Evolutionary conservation across 495 filamentous ascomycete species (phyloP), one percentile per base, ranked within the genome.

Genomic region (Lasiosphaeria hispida): DNA sequence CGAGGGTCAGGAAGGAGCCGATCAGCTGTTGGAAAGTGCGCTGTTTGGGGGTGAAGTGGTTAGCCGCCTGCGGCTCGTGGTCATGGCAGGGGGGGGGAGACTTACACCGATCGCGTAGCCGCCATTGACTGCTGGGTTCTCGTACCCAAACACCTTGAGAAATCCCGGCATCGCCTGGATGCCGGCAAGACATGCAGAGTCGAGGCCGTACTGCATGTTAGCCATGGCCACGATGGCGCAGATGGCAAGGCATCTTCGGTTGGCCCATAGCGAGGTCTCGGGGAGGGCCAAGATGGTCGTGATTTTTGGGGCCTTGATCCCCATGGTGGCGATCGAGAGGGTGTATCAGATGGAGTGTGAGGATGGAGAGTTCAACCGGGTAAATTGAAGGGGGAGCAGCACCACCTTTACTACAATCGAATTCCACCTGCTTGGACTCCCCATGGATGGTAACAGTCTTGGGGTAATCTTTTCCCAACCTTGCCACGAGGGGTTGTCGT

Each of bases 91-190:
- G 15, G 11, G 1, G 13, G n/a, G 7, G 13, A 10, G 9, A 53
- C 59, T 7, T 30, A 53, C 55, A 17, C 49, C 42, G 0, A 65
- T 53, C 0, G 45, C 53, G 30, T 53, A 63, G 0, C 61, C 58
- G 0, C 58, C 61, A 2, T 52, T 56, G 3, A 34, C 38, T 0
- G 30, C 18, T 0, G 57, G 57, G 18, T 56, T 53, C 5, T 23
- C 39, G 36, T 63, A 48, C 8, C 63, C 64, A 55, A 66, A 66
- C 56, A 78, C 76, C 59, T 76, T 57, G 30, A 84, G 68, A 60
- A 84, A 85, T 1, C 82, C 82, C 11, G 77, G 60, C 81, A 85
- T 84, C 17, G 82, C 83, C 59, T 85, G 82, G 10, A 85, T 70
- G 55, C 80, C 77, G 10, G 77, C 82, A 45, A 85, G 77, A 40